Evolutionary conservation across 2,329 filamentous ascomycete species (phyloP).

Genomic region (Diaporthe aspalathi): DNA sequence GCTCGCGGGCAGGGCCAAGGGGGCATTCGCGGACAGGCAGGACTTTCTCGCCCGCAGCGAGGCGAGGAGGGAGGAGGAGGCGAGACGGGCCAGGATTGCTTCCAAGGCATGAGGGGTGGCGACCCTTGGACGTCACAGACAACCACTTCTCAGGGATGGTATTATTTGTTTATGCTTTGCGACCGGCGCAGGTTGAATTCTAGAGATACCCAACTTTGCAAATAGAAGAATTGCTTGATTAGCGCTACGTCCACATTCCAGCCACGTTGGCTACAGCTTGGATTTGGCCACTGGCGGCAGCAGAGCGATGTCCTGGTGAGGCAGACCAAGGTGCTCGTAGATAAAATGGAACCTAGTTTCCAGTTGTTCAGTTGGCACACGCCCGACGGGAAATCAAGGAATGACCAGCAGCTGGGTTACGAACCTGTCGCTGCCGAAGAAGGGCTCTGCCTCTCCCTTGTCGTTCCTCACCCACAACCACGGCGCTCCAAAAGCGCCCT

Average conservation of each 20-base stretch:
- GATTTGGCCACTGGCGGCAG: constrained; percentile 47
- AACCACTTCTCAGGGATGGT: neutral
- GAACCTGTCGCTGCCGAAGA: constrained; percentile 81
- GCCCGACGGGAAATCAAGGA: neutral
- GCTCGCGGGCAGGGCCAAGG: constrained; percentile 73
- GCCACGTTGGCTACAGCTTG: constrained; percentile 49
- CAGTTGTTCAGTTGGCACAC: neutral
- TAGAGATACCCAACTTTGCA: constrained; percentile 35
- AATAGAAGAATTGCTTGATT: constrained; percentile 20
- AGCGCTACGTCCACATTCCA: too few species aligned
- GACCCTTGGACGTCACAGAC: too few species aligned
- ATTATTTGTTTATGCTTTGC: neutral
- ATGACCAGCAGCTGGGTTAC: constrained; percentile 37
- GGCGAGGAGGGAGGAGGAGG: constrained; percentile 70
- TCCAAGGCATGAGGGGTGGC: constrained; percentile 46
- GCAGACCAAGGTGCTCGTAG: constrained; percentile 73
- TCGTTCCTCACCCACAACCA: constrained; percentile 77
- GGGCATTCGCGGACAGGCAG: constrained; percentile 70
- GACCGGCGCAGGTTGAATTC: constrained; percentile 6
- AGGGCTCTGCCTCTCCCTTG: constrained; percentile 71
- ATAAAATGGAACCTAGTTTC: constrained; percentile 71
- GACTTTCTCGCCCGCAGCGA: constrained; percentile 76
- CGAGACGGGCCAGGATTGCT: constrained; percentile 63
- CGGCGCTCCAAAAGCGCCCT: constrained; percentile 80
- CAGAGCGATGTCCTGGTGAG: constrained; percentile 66